Base-by-base conservation (phyloP, 2,329 filamentous ascomycete genomes). In the Pseudophaeomoniella oleicola region DNA sequence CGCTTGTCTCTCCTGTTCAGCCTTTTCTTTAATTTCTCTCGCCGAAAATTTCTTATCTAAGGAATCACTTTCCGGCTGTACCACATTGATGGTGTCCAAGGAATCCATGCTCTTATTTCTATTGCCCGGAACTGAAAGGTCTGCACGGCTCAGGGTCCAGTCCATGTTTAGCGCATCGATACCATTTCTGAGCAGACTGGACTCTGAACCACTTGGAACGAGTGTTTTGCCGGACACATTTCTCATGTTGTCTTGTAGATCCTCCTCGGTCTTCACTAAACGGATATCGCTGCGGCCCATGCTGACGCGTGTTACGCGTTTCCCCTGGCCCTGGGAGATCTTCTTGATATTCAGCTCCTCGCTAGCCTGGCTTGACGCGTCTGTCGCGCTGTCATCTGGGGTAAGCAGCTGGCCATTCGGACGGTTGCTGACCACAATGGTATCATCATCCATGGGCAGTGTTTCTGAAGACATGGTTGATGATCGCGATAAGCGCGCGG, bases 171-270 rank as follows among this genome's bases (percentile, higher is more conserved):
- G 57, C 16, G 57, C 55, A 16, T 56, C 54, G 39, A 62, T 54
- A 43, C 60, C 59, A 41, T 62, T 53, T 32, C 57, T 55, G 22
- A 59, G 44, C 38, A 54, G 48, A 13, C 53, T 56, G 18, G 52
- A 51, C 18, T 53, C 53, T 9, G 56, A 51, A 37, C 49, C 47
- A 38, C 44, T 51, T 56, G 60, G 47, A 57, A 67, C 57, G 54
- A 66, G 35, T 55, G 57, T 44, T 36, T 54, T 50, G 19, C 46
- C 50, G 31, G 50, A 47, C 16, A 50, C 44, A 6, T 43, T 48
- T 34, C 42, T 44, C 34, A 51, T 54, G 10, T 50, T 37, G 19
- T 49, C 37, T 30, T 43, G 5, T 19, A 35, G 37, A 27, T 43
- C 50, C 32, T 54, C 45, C 15, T 44, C 40, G 13, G 49, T 46